Evolutionary conservation across 768 basidiomycete species (phyloP).

Genomic region (Suillus paluster): DNA sequence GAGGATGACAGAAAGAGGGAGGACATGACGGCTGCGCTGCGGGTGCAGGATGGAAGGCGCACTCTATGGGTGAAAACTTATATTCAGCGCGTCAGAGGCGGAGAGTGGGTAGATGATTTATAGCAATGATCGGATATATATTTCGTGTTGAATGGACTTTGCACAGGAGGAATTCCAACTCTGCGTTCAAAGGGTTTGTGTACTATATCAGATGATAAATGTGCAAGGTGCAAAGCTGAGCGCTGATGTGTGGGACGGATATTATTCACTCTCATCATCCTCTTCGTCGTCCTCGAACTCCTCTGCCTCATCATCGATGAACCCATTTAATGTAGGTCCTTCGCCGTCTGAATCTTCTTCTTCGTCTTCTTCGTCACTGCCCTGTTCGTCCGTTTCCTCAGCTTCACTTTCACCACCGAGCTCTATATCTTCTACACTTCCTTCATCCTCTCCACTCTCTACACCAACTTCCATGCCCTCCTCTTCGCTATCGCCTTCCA

Average conservation of each 20-base stretch:
- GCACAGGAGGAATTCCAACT: not conserved
- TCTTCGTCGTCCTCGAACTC: conserved; percentile 57
- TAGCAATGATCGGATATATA: conserved; percentile 35
- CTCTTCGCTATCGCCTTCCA: conserved; percentile 81
- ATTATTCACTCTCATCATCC: conserved; percentile 53
- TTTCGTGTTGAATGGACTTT: conserved; percentile 4
- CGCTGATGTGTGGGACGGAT: not conserved
- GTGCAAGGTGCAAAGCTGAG: not conserved
- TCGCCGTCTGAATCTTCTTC: conserved; percentile 46
- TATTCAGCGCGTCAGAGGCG: conserved; percentile 62
- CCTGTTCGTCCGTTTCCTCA: conserved; percentile 51
- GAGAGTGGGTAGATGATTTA: conserved; percentile 73
- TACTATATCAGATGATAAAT: not conserved
- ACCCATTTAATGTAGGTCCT: conserved; percentile 48
- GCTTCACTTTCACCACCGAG: conserved; percentile 67
- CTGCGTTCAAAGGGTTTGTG: not conserved
- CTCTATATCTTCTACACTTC: conserved; percentile 81
- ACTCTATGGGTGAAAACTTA: conserved; percentile 69
- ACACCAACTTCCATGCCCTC: conserved; percentile 58
- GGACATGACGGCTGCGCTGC: conserved; percentile 46
- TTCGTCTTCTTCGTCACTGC: conserved; percentile 44
- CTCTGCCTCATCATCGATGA: conserved; percentile 68
- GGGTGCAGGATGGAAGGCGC: conserved; percentile 53
- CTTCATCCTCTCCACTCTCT: conserved; percentile 68
- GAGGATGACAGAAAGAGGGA: conserved; percentile 34